Evolutionary conservation across 768 basidiomycete species (phyloP).

Genomic region (Trametes punicea): DNA sequence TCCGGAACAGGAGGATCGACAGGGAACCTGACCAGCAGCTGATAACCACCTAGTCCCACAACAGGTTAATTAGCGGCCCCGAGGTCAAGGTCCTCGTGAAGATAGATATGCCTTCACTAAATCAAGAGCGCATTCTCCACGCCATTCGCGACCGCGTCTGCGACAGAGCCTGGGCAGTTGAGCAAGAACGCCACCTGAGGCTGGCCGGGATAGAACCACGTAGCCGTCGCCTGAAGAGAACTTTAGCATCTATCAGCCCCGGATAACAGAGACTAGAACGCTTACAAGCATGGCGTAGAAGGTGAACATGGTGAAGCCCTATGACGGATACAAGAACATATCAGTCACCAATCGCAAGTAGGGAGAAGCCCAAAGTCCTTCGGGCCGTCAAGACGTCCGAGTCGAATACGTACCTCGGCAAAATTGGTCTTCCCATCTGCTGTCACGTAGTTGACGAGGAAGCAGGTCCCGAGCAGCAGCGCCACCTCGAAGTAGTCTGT

Average conservation of each 20-base stretch:
- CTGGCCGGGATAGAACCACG: constrained; percentile 68
- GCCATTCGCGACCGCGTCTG: constrained; percentile 8
- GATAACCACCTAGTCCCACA: too few relatives aligned
- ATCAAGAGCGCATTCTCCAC: neutral
- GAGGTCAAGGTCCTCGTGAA: neutral
- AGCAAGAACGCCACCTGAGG: constrained; percentile 42
- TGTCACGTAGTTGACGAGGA: constrained; percentile 77
- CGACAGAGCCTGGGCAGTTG: constrained; percentile 30
- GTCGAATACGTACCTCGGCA: constrained; percentile 44
- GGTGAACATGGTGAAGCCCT: constrained; percentile 52
- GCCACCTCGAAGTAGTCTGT: constrained; percentile 69
- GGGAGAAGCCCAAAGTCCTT: too few relatives aligned
- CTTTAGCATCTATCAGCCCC: too few relatives aligned
- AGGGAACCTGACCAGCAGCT: too few relatives aligned
- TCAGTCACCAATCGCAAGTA: neutral
- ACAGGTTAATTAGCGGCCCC: too few relatives aligned
- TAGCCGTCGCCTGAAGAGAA: constrained; percentile 47
- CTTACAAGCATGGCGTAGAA: constrained; percentile 51
- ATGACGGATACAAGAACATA: neutral
- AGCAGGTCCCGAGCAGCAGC: constrained; percentile 59
- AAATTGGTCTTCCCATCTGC: constrained; percentile 77
- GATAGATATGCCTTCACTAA: neutral
- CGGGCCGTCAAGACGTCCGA: neutral
- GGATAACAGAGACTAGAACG: too few relatives aligned
- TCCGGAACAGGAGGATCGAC: too few relatives aligned